A percentile compares a stretch with the other conserved stretches of the same genome.
Conservation (phyloP, 352 stramenopile genomes). For the Globisporangium uncinulatum region DNA sequence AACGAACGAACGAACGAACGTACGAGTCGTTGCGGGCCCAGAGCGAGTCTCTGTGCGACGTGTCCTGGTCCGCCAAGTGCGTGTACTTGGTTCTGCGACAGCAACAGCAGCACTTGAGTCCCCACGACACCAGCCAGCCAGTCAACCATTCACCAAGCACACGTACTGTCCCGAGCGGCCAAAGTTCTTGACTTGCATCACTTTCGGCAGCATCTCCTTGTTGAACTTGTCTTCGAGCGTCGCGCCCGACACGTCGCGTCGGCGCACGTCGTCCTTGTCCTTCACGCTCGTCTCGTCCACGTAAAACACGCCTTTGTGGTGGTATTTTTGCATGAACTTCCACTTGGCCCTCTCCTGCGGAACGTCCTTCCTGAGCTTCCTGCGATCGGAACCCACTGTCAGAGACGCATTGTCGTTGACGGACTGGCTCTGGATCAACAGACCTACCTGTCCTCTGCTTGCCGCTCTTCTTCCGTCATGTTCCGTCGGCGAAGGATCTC, state of each 20-base stretch:
- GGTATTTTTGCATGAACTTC: conserved; percentile 98
- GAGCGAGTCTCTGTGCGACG: conserved; percentile 73
- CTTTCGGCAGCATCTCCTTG: conserved; percentile 89
- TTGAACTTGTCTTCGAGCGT: conserved; percentile 94
- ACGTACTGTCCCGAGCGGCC: conserved; percentile 89
- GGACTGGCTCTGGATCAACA: background rate
- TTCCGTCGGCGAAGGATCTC: conserved; percentile 88
- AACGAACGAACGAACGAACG: conserved; percentile 4
- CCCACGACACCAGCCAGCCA: background rate
- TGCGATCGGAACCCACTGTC: conserved; percentile 12
- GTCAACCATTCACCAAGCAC: background rate
- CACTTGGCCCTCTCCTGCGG: conserved; percentile 83
- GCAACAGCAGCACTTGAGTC: background rate
- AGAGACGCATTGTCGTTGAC: background rate
- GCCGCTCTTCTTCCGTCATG: conserved; percentile 95
- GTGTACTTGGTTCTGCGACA: conserved; percentile 93
- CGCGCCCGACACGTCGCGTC: conserved; percentile 83
- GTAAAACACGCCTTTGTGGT: conserved; percentile 98
- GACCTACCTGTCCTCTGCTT: conserved; percentile 85
- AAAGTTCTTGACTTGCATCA: conserved; percentile 99
- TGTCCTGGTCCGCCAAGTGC: conserved; percentile 97
- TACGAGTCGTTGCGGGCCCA: conserved; percentile 68
- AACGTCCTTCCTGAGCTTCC: conserved; percentile 79
- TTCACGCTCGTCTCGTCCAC: conserved; percentile 92
- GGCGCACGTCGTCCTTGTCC: conserved; percentile 88